A percentile compares a stretch with the other conserved stretches of the same genome.
Conservation (phyloP, 2,329 filamentous ascomycete species). For the Apiospora rasikravindrae region DNA sequence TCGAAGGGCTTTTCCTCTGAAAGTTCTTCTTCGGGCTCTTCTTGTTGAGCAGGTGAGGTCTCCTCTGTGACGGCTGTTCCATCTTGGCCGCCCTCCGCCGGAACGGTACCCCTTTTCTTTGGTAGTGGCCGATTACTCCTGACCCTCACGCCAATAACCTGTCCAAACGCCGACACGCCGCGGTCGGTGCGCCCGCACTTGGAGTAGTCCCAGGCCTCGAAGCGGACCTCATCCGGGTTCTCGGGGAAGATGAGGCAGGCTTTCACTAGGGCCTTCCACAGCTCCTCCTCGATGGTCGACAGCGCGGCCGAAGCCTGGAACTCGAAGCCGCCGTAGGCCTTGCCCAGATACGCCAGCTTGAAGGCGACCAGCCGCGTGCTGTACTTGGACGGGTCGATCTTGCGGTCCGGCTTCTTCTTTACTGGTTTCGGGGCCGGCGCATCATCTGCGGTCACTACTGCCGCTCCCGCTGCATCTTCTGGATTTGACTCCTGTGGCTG, state of each 20-base stretch:
- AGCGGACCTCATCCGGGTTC: constrained; percentile 69
- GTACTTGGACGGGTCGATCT: constrained; percentile 81
- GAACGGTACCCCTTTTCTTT: constrained; percentile 27
- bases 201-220: constrained; percentile 85
- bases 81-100: constrained; percentile 25
- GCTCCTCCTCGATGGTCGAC: constrained; percentile 87
- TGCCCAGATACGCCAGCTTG: constrained; percentile 92
- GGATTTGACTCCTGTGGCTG: background rate
- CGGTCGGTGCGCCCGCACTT: constrained; percentile 94
- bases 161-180: constrained; percentile 95
- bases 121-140: constrained; percentile 75
- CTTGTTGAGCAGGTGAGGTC: background rate
- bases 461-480: background rate
- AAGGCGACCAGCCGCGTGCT: constrained; percentile 84
- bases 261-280: constrained; percentile 90
- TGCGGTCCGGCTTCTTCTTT: constrained; percentile 50
- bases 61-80: background rate
- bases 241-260: constrained; percentile 80
- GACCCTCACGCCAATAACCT: constrained; percentile 85
- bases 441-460: background rate
- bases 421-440: constrained; percentile 21
- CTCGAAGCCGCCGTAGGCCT: constrained; percentile 92
- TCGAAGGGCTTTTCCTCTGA: constrained; percentile 53
- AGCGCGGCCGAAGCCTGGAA: constrained; percentile 75
- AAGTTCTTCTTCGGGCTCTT: background rate